Evolutionary conservation across 2,329 filamentous ascomycete genomes (phyloP).

Genomic region (Rhynchosporium graminicola): DNA sequence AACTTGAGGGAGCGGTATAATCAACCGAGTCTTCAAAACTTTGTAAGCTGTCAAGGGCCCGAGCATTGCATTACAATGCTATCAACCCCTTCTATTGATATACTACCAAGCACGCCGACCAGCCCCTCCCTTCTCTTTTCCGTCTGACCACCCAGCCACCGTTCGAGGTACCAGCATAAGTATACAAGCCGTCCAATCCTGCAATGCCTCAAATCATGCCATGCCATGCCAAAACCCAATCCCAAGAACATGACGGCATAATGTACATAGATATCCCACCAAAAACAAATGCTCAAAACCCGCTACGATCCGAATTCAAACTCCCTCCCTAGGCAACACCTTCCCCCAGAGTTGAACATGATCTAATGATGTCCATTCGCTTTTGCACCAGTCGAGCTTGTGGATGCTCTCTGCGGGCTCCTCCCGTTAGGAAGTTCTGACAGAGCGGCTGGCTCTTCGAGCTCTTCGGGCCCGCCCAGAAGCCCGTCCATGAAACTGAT

Average conservation of each 20-base stretch:
- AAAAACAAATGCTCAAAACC: conserved; percentile 2
- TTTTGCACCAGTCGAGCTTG: conserved; percentile 14
- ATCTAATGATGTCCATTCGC: conserved; percentile 22
- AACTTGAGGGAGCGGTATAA: too few species aligned
- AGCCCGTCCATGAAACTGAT: conserved; percentile 94
- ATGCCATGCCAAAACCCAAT: not conserved
- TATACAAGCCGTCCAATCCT: not conserved
- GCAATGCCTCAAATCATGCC: not conserved
- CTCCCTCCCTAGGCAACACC: conserved; percentile 2
- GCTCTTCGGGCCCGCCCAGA: conserved; percentile 48
- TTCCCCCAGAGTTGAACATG: not conserved
- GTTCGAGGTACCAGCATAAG: not conserved
- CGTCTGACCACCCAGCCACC: not conserved
- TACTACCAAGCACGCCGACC: not conserved
- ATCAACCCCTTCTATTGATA: not conserved
- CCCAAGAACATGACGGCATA: conserved; percentile 1
- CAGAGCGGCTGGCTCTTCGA: conserved; percentile 25
- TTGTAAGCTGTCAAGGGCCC: too few species aligned
- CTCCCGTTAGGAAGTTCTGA: conserved; percentile 36
- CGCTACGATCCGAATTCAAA: conserved; percentile 5
- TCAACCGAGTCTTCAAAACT: too few species aligned
- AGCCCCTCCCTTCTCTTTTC: not conserved
- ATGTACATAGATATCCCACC: not conserved
- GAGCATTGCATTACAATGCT: not conserved
- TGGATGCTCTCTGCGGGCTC: conserved; percentile 25